Conservation (phyloP, 768 basidiomycete species). For the Termitomyces sp. region DNA sequence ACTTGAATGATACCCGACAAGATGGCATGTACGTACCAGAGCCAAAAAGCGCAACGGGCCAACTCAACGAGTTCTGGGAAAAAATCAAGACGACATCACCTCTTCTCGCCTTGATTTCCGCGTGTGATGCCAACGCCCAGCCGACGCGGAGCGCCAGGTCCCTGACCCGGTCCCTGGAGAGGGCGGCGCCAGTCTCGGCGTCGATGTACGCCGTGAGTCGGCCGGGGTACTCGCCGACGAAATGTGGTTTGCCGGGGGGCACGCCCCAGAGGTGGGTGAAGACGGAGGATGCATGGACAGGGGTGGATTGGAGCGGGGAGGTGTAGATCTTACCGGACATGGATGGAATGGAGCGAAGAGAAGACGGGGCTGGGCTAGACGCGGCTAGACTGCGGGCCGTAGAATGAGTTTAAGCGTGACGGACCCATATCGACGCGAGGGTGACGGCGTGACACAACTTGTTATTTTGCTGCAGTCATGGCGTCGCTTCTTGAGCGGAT, state of each 20-base stretch:
- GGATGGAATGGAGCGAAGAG: too few species aligned
- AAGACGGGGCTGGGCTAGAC: too few species aligned
- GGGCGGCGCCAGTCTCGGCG: constrained; percentile 46
- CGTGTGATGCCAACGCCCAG: constrained; percentile 47
- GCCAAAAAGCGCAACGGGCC: constrained; percentile 45
- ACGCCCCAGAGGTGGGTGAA: constrained; percentile 45
- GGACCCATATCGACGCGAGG: too few species aligned
- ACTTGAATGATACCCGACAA: neutral
- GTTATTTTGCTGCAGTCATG: constrained; percentile 25
- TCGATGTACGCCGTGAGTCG: constrained; percentile 59
- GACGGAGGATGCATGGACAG: constrained; percentile 36
- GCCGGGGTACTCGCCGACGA: constrained; percentile 39
- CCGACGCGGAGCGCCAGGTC: constrained; percentile 52
- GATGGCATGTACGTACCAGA: constrained; percentile 28
- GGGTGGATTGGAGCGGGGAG: constrained; percentile 34
- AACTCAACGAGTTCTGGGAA: constrained; percentile 59
- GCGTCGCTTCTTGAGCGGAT: constrained; percentile 59
- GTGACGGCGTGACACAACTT: neutral
- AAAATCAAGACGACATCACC: constrained; percentile 63
- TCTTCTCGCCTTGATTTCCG: constrained; percentile 27
- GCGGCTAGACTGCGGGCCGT: neutral
- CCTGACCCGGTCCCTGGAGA: constrained; percentile 53
- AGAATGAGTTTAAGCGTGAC: too few species aligned
- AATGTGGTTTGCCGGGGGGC: constrained; percentile 16
- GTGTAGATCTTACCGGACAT: constrained; percentile 28